Base-by-base conservation (phyloP, 2,329 filamentous ascomycete species). In the Trichophyton rubrum region DNA sequence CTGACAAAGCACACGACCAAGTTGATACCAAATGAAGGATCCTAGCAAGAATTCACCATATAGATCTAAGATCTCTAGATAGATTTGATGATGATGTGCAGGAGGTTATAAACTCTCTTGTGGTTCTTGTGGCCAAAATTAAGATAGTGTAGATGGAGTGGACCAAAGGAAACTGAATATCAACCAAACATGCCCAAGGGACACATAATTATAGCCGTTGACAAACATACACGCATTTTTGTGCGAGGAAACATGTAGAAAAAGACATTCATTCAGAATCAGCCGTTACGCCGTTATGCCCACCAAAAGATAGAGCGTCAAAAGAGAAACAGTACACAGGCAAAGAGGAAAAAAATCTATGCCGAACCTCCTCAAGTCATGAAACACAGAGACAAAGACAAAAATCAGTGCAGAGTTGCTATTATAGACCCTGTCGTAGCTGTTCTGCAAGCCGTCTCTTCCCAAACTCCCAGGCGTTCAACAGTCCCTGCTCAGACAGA, bases 381-480 rank as follows among this genome's bases (percentile, higher is more conserved):
- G 33, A 51, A 38, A 56, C n/a, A 56, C 17, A 17, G 30, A 57
- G 15, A 22, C 20, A 17, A 13, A 5, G n/a, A 57, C 15, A 8
- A 57, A 40, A 41, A 13, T 17, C 8, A 22, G 20, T 7, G 15
- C 64, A 45, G 51, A 41, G 22, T 27, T 69, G 72, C 43, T 64
- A 62, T 80, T 76, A 90, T 73, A 90, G 75, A 20, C 89, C 88
- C 75, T 95, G 89, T 72, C 92, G 85, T 80, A 96, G 80, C 82
- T 90, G 87, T 77, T 96, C 91, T 51, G 89, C 88, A 71, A 96
- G 77, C 76, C 95, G 92, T 69, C 87, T 86, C 80, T 93, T 95
- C 72, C 91, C 92, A 73, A 96, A 87, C 73, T 96, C 89, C 75
- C 91, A 93, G 66, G 92, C 80, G 77, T 96, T 96, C 75, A 96